These are phyloP conservation scores for Trametes hirsuta DNA, from an alignment of 1,284 basidiomycete genomes.

Conservation along the genomic window DNA sequence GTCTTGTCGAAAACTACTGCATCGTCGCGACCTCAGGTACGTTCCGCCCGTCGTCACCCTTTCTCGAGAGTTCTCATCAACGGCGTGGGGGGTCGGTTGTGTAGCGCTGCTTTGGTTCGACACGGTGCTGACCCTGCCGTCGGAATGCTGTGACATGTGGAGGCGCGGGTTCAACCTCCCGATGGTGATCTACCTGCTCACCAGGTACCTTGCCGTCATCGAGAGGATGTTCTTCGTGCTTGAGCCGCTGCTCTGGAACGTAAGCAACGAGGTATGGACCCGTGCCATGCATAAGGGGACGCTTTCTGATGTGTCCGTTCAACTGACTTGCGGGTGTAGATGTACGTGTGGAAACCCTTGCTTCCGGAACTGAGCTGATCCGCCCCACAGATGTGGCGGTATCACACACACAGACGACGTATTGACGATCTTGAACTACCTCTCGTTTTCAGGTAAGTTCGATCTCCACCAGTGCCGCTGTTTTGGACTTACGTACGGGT, in stretches of 20 bases:
- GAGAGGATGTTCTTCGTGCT: neutral
- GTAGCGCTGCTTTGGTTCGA: conserved; percentile 10
- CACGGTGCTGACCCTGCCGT: neutral
- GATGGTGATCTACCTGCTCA: conserved; percentile 12
- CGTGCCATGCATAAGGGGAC: neutral
- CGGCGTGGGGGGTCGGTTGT: neutral
- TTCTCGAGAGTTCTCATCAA: neutral
- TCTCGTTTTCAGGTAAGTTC: conserved; percentile 2
- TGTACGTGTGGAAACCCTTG: neutral
- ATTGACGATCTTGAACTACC: neutral
- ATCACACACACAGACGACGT: conserved; percentile 5
- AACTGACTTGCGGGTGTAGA: no score
- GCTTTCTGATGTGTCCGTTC: no score
- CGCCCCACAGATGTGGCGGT: neutral
- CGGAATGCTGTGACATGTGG: conserved; percentile 16
- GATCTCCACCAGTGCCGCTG: no score
- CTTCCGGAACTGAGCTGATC: neutral
- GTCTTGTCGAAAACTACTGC: conserved; percentile 1
- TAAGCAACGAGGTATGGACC: neutral
- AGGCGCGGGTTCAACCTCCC: neutral
- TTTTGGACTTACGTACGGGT: neutral
- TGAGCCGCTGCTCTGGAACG: neutral
- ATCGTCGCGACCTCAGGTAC: conserved; percentile 7
- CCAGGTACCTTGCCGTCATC: conserved; percentile 8
- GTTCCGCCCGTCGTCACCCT: neutral